Conservation (phyloP, 2,329 filamentous ascomycete species). For the Pezicula radicicola region DNA sequence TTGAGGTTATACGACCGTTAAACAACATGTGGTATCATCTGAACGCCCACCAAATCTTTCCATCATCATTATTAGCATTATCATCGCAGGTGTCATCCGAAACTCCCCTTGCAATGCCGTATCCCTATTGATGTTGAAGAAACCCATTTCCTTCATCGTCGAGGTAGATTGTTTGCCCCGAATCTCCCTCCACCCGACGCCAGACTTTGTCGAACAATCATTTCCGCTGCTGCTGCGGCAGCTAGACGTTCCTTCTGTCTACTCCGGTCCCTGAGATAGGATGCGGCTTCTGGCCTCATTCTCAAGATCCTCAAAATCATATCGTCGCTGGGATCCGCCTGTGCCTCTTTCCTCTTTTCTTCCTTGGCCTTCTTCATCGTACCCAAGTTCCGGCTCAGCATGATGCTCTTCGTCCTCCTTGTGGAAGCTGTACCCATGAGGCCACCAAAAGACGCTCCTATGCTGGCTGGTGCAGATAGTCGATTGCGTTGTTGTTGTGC, state of each 20-base stretch:
- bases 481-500: slow-evolving; percentile 72
- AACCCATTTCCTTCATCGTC: slow-evolving; percentile 19
- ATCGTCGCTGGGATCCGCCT: slow-evolving; percentile 95
- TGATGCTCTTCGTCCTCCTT: slow-evolving; percentile 72
- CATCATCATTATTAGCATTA: too few species aligned
- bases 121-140: not conserved
- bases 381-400: slow-evolving; percentile 90
- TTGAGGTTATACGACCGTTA: too few species aligned
- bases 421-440: slow-evolving; percentile 70
- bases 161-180: slow-evolving; percentile 30
- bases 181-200: slow-evolving; percentile 45
- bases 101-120: not conserved
- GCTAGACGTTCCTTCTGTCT: slow-evolving; percentile 92
- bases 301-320: slow-evolving; percentile 94
- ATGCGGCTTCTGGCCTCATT: slow-evolving; percentile 87
- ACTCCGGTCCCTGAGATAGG: slow-evolving; percentile 86
- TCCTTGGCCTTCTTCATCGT: slow-evolving; percentile 97
- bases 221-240: slow-evolving; percentile 83
- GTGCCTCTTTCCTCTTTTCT: slow-evolving; percentile 90
- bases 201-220: slow-evolving; percentile 92
- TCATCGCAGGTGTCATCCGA: too few species aligned
- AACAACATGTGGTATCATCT: too few species aligned
- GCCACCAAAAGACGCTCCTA: slow-evolving; percentile 49
- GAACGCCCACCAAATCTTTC: too few species aligned
- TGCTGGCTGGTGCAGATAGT: slow-evolving; percentile 61